Conservation (phyloP, 1,284 basidiomycete species). For the Vanrija pseudolonga region DNA sequence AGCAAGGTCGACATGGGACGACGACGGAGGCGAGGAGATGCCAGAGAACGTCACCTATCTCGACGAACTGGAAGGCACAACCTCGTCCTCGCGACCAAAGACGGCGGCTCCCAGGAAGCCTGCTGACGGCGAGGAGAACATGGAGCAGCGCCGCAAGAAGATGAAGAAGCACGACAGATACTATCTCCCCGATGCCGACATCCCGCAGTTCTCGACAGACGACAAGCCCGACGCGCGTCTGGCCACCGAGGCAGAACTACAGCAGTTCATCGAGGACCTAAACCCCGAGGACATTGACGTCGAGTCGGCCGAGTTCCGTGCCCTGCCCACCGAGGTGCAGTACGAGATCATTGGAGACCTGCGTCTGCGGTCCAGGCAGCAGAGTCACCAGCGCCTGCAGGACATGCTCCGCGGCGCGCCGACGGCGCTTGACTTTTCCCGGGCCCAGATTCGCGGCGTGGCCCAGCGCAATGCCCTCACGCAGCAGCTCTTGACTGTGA, state of each 20-base stretch:
- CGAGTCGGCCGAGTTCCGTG: conserved; percentile 79
- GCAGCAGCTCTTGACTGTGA: conserved; percentile 90
- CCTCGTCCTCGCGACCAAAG: background rate
- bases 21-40: conserved; percentile 50
- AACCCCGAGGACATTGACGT: conserved; percentile 88
- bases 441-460: conserved; percentile 86
- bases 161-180: conserved; percentile 67
- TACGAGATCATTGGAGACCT: conserved; percentile 98
- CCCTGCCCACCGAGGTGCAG: conserved; percentile 90
- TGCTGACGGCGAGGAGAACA: background rate
- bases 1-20: conserved; percentile 21
- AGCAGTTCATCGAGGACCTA: conserved; percentile 86
- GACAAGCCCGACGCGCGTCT: conserved; percentile 76
- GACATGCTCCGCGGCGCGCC: conserved; percentile 78
- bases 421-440: conserved; percentile 91
- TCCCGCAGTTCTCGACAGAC: conserved; percentile 51
- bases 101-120: background rate
- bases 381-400: conserved; percentile 83
- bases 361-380: conserved; percentile 86
- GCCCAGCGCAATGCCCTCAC: conserved; percentile 87
- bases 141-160: conserved; percentile 35
- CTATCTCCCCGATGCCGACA: conserved; percentile 64
- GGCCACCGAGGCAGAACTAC: conserved; percentile 88
- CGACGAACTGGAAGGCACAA: conserved; percentile 66
- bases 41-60: conserved; percentile 74